Base-by-base conservation (phyloP, 768 basidiomycete genomes). In the Filobasidium wieringae region DNA sequence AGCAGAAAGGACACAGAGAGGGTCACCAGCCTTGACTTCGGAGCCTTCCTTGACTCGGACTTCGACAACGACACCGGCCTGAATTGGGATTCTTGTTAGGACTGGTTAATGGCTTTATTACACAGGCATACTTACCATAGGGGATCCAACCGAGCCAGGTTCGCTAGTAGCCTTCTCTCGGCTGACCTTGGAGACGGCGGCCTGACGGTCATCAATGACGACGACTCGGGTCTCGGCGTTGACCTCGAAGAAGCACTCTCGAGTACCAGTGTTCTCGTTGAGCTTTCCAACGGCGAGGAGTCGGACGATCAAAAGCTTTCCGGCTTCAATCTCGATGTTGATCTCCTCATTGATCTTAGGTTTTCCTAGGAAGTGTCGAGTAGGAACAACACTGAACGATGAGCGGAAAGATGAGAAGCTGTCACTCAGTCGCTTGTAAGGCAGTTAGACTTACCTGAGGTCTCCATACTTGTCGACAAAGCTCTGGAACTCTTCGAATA, bases 191-290 rank as follows among this genome's bases (percentile, higher is more conserved):
- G 97, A 91, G 59, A 96, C 88, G 7, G 95, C 95, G 31, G 93
- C 96, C 71, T 87, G 92, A 75, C 88, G 88, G 79, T 99, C 95
- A 70, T 95, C 89, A 41, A 99, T 87, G 52, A 88, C 79, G 40
- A 97, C 89, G 19, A 95, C 91, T 65, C 95, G 91, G 64, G 91
- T 81, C 87, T 93, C 89, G 75, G 91, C 91, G 67, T 93, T 93
- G 59, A 93, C 87, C 79, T 97, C 93, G 71, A 96, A 93, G 87
- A 93, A 95, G 59, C 93, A 89, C 72, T 97, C 92, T 67, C 93
- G 84, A 68, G 88, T 87, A 24, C 92, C 89, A 66, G 83, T 86
- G 34, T 86, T 86, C 72, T 90, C 84, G 53, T 93, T 85, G 54
- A 97, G 86, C 58, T 90, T 87, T 19, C 93, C 91, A 50, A 92